These are phyloP conservation scores for Candida xyloterini DNA, from an alignment of 805 yeast species.

Conservation along the genomic window DNA sequence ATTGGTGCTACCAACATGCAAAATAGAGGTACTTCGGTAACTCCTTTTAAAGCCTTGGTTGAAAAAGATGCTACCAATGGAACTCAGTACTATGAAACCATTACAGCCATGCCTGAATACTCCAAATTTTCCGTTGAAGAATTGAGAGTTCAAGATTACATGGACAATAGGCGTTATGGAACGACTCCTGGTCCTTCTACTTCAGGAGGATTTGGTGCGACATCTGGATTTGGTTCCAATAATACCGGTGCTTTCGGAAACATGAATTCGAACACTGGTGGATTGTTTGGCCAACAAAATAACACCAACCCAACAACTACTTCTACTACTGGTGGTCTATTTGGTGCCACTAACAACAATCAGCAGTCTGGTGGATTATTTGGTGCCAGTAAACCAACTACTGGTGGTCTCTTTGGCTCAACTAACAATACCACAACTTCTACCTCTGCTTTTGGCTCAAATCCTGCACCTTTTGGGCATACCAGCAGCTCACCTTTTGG, in stretches of 20 bases:
- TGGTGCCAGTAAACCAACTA: constrained; percentile 22
- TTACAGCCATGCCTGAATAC: constrained; percentile 90
- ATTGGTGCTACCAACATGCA: constrained; percentile 31
- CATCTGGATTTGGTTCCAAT: constrained; percentile 33
- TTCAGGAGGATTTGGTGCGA: constrained; percentile 24
- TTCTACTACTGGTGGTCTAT: constrained; percentile 28
- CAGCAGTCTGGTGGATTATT: constrained; percentile 13
- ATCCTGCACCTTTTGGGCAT: constrained; percentile 29
- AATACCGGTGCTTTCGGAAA: constrained; percentile 18
- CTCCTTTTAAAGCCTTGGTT: constrained; percentile 63
- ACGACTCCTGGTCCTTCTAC: constrained; percentile 18
- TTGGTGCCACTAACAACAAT: constrained; percentile 36
- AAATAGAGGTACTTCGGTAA: constrained; percentile 66
- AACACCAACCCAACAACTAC: constrained; percentile 15
- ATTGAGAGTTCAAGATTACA: constrained; percentile 83
- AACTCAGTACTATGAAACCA: constrained; percentile 63
- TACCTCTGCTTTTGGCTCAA: too few relatives aligned
- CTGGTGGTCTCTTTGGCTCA: too few relatives aligned
- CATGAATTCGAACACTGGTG: constrained; percentile 32
- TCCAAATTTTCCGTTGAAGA: constrained; percentile 80
- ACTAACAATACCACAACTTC: too few relatives aligned
- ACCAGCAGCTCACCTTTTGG: constrained; percentile 22
- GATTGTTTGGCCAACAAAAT: constrained; percentile 43
- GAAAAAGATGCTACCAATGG: constrained; percentile 71
- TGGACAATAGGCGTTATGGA: constrained; percentile 64